Evolutionary conservation across 164 flowering plant genomes (phyloP), one percentile per base, ranked within the genome.

Genomic region (Magnolia officinalis): DNA sequence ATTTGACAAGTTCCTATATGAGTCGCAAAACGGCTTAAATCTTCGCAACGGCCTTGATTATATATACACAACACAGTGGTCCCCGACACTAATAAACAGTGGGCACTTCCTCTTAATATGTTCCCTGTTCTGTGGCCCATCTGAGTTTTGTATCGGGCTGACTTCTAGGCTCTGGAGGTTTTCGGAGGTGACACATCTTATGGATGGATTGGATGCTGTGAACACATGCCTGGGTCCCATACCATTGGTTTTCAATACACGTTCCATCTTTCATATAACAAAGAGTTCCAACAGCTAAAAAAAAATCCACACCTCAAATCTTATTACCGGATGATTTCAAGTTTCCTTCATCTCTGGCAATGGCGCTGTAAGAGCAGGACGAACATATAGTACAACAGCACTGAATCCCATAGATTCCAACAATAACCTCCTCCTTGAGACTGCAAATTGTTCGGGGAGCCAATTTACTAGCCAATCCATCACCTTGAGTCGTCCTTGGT

Each of bases 321-420:
- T 80, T 76, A 80, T 80, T 85, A 92, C 98, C 97, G 80, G 73
- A 85, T 83, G 9, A 86, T 82, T 74, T 87, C 85, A 80, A 90
- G 88, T 70, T n/a, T 89, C 94, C 74, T 80, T 83, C 86, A 81
- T 83, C 23, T 89, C 88, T n/a, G 76, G 84, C 81, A 82, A 72
- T 14, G 91, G 88, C 14, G 86, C 91, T 59, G 90, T 88, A 50
- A 77, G 64, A 79, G 76, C 82, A 76, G 85, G 85, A 82, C n/a
- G 26, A 26, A 63, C 80, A 85, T 72, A 72, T 4, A 67, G 58
- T 2, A 81, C 9, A 16, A 83, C 50, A 8, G 88, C 76, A 73
- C 59, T 72, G 65, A 84, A 79, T 72, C 89, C 97, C 50, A 86
- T 16, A 16, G 80, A 72, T 72, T 84, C 83, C 82, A 88, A 75